Base-by-base conservation (phyloP, 257 asterid genomes). In the Datura wrightii region DNA sequence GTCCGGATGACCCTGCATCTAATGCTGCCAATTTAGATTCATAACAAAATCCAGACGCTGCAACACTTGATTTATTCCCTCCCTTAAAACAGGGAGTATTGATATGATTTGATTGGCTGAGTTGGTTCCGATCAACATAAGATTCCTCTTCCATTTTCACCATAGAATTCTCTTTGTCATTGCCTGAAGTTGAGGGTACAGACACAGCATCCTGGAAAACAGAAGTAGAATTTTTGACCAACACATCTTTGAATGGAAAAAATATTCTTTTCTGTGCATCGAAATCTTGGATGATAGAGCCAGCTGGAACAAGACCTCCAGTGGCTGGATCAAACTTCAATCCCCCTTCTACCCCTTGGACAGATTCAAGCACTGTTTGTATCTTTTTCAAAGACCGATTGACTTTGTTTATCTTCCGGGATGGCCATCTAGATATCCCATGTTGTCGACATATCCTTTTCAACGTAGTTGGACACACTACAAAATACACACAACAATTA, bases 361-460 rank as follows among this genome's bases (percentile, higher is more conserved):
- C 99, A 56, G 99, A 96, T 89, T 93, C 93, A 8, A 96, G 90
- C 85, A 94, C 96, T 8, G 91, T 87, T 63, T 92, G 97, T 66
- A 96, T 91, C 88, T 96, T 94, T 85, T 88, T 93, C 83, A 96
- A 86, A 82, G 98, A 96, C 53, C 97, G 95, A 87, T 93, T 92
- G 19, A 93, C 99, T 87, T 95, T 95, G 84, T 92, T 91, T 86
- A 95, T 95, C 89, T 94, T 93, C 85, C 98, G 96, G 71, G 96
- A 94, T 82, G 99, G 99, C 99, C 99, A 95, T 86, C 97, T 91
- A 50, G 93, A 87, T 90, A 95, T 95, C 80, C 98, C 98, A 81
- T 95, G 94, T 67, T 90, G 93, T 85, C 99, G 90, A 86, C 99
- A 95, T 89, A 95, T 94, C 90, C 97, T 90, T 90, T 95, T 95